These are phyloP conservation scores for Emydomyces testavorans DNA, from an alignment of 2,329 filamentous ascomycete genomes.

Conservation along the genomic window DNA sequence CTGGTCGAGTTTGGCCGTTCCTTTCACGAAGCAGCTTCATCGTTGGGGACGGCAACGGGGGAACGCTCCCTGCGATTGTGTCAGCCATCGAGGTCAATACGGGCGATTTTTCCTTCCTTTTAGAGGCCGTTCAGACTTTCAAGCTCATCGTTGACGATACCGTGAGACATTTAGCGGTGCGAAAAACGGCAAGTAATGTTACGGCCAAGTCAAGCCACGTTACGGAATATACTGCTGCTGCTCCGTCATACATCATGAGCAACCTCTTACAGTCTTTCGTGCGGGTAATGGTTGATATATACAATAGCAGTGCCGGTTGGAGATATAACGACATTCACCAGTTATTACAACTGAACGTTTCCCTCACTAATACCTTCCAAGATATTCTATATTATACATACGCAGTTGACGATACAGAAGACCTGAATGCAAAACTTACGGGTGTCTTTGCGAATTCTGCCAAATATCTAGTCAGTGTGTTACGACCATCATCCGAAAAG, in stretches of 20 bases:
- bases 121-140: slow-evolving; percentile 62
- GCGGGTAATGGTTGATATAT: slow-evolving; percentile 65
- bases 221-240: slow-evolving; percentile 51
- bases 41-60: slow-evolving; percentile 61
- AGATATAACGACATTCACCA: slow-evolving; percentile 60
- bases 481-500: slow-evolving; percentile 58
- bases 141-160: slow-evolving; percentile 64
- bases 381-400: slow-evolving; percentile 61
- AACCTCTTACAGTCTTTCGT: slow-evolving; percentile 61
- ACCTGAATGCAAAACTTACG: slow-evolving; percentile 43
- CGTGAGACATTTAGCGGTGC: slow-evolving; percentile 43
- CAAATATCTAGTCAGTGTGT: slow-evolving; percentile 62
- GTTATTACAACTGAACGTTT: slow-evolving; percentile 55
- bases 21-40: slow-evolving; percentile 71
- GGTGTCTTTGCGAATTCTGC: slow-evolving; percentile 60
- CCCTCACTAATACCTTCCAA: slow-evolving; percentile 58
- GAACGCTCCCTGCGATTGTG: slow-evolving; percentile 65
- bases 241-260: slow-evolving; percentile 65
- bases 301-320: slow-evolving; percentile 80
- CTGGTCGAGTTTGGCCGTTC: slow-evolving; percentile 81
- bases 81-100: slow-evolving; percentile 70
- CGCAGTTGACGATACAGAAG: slow-evolving; percentile 54
- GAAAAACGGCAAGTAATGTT: slow-evolving; percentile 27
- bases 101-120: slow-evolving; percentile 65
- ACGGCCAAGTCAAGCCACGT: slow-evolving; percentile 24